Evolutionary conservation across 2,329 filamentous ascomycete species (phyloP), one percentile per base, ranked within the genome.

Genomic region (Aspergillus pseudonomiae): DNA sequence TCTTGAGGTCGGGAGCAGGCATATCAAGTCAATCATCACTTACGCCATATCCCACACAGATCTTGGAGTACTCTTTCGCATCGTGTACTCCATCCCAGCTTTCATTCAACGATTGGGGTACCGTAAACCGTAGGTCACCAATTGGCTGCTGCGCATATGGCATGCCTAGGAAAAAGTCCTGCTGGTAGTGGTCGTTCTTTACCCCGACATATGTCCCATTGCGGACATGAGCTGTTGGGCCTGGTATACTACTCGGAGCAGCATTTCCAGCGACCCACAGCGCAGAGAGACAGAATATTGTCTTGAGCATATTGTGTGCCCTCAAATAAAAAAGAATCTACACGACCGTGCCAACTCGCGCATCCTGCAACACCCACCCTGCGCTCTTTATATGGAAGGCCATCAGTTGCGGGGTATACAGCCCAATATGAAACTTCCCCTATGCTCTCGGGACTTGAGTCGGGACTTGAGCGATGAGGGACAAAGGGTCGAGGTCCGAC

Each of bases 101-200:
- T 24, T 72, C 70, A 65, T 87, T 82, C 30, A 88, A 70, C 0
- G 81, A 73, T 63, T 83, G 78, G 0, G 86, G 85, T 2, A 81
- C 67, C 0, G 78, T 77, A 66, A 88, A 88, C 5, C 88, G 82
- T 54, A 88, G 77, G 60, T 82, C 74, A 1, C 83, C 82, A 28
- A 82, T 74, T 0, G 85, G 85, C 34, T 85, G 81, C 64, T 85
- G 82, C 3, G 86, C 86, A 70, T 84, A 89, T 0, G 86, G 86
- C 2, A 89, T 82, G 3, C 83, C 84, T 4, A 85, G 73, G 70
- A 86, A 86, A 62, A 81, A 77, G 65, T 87, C 84, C 56, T 85
- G 83, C 30, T 79, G 67, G 61, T 82, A 84, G 1, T 71, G 64
- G 0, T 75, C 52, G 43, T 77, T 79, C 61, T 78, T 73, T 1